Evolutionary conservation across 305 asterid species (phyloP).

Genomic region (Striga hermonthica): DNA sequence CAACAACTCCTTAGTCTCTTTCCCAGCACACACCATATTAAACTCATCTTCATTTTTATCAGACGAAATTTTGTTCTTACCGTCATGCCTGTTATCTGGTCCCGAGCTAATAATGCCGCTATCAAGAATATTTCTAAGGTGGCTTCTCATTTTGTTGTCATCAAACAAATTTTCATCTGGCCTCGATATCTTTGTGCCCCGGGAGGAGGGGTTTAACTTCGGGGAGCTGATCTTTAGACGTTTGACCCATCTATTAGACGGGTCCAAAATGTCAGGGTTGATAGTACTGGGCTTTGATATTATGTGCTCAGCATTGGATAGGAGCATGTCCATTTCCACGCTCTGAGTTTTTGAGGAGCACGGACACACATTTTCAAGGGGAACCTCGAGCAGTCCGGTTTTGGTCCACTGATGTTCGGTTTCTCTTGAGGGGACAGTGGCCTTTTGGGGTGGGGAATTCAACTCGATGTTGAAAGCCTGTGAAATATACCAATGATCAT

Average conservation of each 20-base stretch:
- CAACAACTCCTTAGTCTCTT: constrained; percentile 30
- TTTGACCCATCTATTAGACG: constrained; percentile 60
- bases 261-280: constrained; percentile 35
- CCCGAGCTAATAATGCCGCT: constrained; percentile 34
- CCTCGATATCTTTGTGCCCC: constrained; percentile 44
- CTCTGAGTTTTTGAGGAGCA: constrained; percentile 71
- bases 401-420: constrained; percentile 13
- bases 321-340: constrained; percentile 55
- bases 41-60: constrained; percentile 32
- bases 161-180: constrained; percentile 34
- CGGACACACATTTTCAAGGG: constrained; percentile 38
- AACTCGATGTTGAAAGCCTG: constrained; percentile 32
- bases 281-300: constrained; percentile 13
- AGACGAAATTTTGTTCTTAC: constrained; percentile 30
- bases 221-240: constrained; percentile 55
- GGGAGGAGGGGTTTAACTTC: constrained; percentile 30
- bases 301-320: constrained; percentile 44
- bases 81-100: constrained; percentile 27
- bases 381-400: constrained; percentile 26
- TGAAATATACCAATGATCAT: constrained; percentile 20
- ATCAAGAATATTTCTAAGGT: constrained; percentile 24
- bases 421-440: constrained; percentile 32
- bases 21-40: constrained; percentile 22
- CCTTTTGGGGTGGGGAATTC: constrained; percentile 11
- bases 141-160: constrained; percentile 32